Base-by-base conservation (phyloP, 169 alveolate species). In the Eimeria praecox region DNA sequence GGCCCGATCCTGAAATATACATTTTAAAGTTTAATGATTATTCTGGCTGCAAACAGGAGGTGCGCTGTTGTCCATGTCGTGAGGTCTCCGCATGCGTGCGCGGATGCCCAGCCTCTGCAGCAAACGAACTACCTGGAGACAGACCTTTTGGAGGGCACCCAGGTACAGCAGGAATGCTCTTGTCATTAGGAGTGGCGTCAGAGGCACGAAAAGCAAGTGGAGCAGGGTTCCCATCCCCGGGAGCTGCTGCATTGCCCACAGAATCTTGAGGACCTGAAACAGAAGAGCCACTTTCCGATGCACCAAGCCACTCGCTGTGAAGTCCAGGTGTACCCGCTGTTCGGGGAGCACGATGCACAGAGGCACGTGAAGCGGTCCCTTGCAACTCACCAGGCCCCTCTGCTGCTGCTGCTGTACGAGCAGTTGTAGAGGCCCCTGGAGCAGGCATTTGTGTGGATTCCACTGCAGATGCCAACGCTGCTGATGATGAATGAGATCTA, bases 381-480 rank as follows among this genome's bases (percentile, higher is more conserved):
- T 38, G 49, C 49, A 71, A 2, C 22, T 62, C 59, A 20, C 87
- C 38, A 33, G 38, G 30, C 87, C 42, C 87, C 35, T 16, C 52
- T 78, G 88, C 35, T 78, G 88, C 88, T 24, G 62, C 64, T 78
- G 88, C 88, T 40, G 64, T 18, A 35, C 27, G 82, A 6, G 24
- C 40, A 38, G 49, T 33, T 30, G 42, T 71, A 16, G 40, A 2
- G 46, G 12, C 82, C 46, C 82, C 69, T 59, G 27, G 0, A 5
- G 27, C 69, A 59, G 30, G 69, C 69, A 59, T 59, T 20, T 59
- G 69, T 59, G 69, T 0, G n/a, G 69, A 59, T 59, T 59, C 69
- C 69, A n/a, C 30, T 59, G 69, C 69, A 59, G 69, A 59, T 12
- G n/a, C 20, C 27, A n/a, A n/a, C 33, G 46, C 2, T 22, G 82